Percentiles rank a stretch among this genome's conserved stretches.
Conservation (phyloP, 805 yeast species). For the Kazachstania taianensis region DNA sequence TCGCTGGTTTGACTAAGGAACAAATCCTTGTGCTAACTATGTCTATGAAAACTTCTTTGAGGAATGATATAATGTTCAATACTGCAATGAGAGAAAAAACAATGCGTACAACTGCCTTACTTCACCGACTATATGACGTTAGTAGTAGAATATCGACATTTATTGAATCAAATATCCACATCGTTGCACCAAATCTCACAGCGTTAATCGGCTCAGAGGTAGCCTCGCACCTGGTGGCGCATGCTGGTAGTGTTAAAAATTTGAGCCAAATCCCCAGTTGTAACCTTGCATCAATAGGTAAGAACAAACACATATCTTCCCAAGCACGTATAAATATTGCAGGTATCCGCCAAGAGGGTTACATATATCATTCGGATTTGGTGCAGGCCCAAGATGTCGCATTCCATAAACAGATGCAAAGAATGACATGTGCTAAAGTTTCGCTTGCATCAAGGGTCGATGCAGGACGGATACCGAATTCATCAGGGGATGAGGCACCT, state of each 20-base stretch:
- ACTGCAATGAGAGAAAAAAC: constrained; percentile 32
- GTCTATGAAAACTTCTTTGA: constrained; percentile 48
- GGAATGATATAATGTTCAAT: constrained; percentile 22
- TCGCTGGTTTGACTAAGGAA: constrained; percentile 43
- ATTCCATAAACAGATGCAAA: constrained; percentile 54
- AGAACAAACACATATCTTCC: constrained; percentile 27
- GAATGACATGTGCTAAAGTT: constrained; percentile 72
- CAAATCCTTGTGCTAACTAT: constrained; percentile 63
- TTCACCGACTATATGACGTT: constrained; percentile 37
- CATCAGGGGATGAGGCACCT: constrained; percentile 20
- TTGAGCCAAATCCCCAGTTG: constrained; percentile 70
- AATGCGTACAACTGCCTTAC: constrained; percentile 31
- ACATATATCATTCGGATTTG: constrained; percentile 48
- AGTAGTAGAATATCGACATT: constrained; percentile 38
- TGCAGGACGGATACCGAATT: constrained; percentile 29
- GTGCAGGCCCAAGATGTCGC: constrained; percentile 51
- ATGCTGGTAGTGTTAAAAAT: constrained; percentile 57
- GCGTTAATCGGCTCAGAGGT: constrained; percentile 61
- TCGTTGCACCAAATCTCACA: constrained; percentile 72
- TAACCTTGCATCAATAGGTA: constrained; percentile 71
- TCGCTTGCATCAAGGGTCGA: constrained; percentile 81
- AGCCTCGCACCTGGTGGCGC: constrained; percentile 62
- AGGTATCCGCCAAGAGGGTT: constrained; percentile 57
- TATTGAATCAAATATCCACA: constrained; percentile 45
- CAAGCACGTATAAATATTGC: constrained; percentile 30